A percentile compares a stretch with the other conserved stretches of the same genome.
Evolutionary conservation across 257 asterid genomes (phyloP).

Genomic region (Gentiana dahurica): DNA sequence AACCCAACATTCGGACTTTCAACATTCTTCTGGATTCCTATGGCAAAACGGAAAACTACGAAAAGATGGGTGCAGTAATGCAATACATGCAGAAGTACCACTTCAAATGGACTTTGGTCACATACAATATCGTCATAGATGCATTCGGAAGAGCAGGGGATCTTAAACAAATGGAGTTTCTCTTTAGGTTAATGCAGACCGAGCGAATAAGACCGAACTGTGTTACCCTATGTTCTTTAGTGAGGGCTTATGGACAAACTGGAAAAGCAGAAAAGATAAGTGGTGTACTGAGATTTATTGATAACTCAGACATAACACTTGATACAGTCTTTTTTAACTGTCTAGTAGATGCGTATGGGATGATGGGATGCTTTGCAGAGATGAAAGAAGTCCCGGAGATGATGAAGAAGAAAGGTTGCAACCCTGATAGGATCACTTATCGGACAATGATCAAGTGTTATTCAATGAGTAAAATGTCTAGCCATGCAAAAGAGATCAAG

Average conservation of each 20-base stretch:
- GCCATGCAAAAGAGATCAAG: slow-evolving; percentile 53
- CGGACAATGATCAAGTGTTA: slow-evolving; percentile 77
- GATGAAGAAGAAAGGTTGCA: slow-evolving; percentile 67
- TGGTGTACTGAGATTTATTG: slow-evolving; percentile 42
- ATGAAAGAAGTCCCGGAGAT: slow-evolving; percentile 69
- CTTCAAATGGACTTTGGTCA: slow-evolving; percentile 77
- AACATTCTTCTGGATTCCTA: slow-evolving; percentile 83
- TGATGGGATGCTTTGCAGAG: slow-evolving; percentile 79
- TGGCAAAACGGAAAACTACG: slow-evolving; percentile 68
- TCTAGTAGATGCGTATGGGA: slow-evolving; percentile 76
- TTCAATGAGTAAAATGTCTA: slow-evolving; percentile 42
- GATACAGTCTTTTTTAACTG: slow-evolving; percentile 74
- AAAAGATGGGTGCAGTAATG: slow-evolving; percentile 89
- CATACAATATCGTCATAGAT: slow-evolving; percentile 82
- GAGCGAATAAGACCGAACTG: slow-evolving; percentile 70
- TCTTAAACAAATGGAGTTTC: slow-evolving; percentile 66
- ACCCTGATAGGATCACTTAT: slow-evolving; percentile 67
- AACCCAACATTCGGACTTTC: slow-evolving; percentile 81
- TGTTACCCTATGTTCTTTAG: slow-evolving; percentile 77
- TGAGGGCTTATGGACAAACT: slow-evolving; percentile 63
- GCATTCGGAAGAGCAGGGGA: slow-evolving; percentile 89
- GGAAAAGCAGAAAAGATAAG: slow-evolving; percentile 60
- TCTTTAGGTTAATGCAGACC: slow-evolving; percentile 86
- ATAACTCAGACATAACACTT: slow-evolving; percentile 66
- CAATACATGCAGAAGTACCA: slow-evolving; percentile 84